Evolutionary conservation across 2,329 filamentous ascomycete genomes (phyloP), one percentile per base, ranked within the genome.

Genomic region (Scedosporium dehoogii): DNA sequence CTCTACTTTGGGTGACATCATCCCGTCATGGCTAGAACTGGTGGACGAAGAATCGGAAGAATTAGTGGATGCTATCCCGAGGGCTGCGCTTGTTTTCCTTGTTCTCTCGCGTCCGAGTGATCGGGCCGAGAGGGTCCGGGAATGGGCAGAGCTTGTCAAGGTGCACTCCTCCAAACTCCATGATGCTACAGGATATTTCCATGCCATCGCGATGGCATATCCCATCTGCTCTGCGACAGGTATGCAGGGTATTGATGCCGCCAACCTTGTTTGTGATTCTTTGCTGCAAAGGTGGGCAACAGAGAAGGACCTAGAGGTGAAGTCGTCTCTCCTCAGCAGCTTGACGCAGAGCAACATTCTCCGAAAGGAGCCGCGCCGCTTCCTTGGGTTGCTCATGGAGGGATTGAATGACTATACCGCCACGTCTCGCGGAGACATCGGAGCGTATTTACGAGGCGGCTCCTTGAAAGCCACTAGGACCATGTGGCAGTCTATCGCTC

Each of bases 381-480:
- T 85, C 63, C 64, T 82, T 1, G 67, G 69, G 0, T 65, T 85
- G 1, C 72, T 88, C 7, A 70, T 73, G 0, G 81, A 82, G 48
- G 85, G 87, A 0, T 75, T 99, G 29, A 88, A 93, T 66, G 92
- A 99, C 71, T 97, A 97, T 70, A 96, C 91, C 0, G 92, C 91
- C 3, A 93, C 91, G 67, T 87, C 92, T 14, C 82, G 92, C 63
- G 94, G 94, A 16, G 94, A 99, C 70, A 83, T 97, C 58, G 94
- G 94, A 4, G 96, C 92, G 0, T 84, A 92, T 60, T 89, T 96
- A 3, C 84, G 94, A 3, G 78, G 93, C 4, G 88, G 92, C 72
- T 92, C 91, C 25, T 81, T 97, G 12, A 81, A 87, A 71, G 92
- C 90, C 16, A 84, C 93, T 1, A 84, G 84, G 64, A 85, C 85